phyloP scores from a whole-genome alignment of 805 yeast genomes.

The Ogataea methanolica region DNA sequence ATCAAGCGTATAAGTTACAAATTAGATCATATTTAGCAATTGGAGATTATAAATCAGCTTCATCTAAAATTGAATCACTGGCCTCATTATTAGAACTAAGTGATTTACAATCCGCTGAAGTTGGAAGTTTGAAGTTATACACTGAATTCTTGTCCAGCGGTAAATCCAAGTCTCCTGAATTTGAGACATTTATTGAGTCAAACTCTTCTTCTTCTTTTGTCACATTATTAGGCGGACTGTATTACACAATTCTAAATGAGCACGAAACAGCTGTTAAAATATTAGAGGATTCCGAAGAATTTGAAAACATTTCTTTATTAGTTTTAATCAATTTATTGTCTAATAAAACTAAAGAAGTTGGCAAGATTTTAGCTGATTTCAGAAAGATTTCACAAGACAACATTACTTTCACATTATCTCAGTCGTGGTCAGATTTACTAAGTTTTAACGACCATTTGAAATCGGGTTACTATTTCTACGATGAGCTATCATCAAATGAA shows the following conservation, averaged over 20 bases:
- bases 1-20: constrained; percentile 22
- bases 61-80: constrained; percentile 4
- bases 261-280: constrained; percentile 39
- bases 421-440: constrained; percentile 53
- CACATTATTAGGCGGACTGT: constrained; percentile 14
- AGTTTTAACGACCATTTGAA: constrained; percentile 41
- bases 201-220: constrained; percentile 8
- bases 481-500: constrained; percentile 68
- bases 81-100: constrained; percentile 4
- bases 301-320: constrained; percentile 35
- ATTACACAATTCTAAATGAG: constrained; percentile 31
- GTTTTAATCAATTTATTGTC: constrained; percentile 37
- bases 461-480: constrained; percentile 61
- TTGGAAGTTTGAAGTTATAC: constrained; percentile 12
- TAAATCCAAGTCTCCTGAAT: constrained; percentile 1
- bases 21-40: constrained; percentile 16
- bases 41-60: constrained; percentile 15
- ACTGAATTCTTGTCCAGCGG: constrained; percentile 6
- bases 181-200: not conserved
- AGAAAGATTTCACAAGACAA: constrained; percentile 61
- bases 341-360: constrained; percentile 41
- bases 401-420: constrained; percentile 71
- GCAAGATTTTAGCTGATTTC: constrained; percentile 38
- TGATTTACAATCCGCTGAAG: constrained; percentile 9
- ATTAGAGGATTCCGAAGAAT: constrained; percentile 29